phyloP scores from a whole-genome alignment of 257 asterid genomes.

The Forsythia viridissima region DNA sequence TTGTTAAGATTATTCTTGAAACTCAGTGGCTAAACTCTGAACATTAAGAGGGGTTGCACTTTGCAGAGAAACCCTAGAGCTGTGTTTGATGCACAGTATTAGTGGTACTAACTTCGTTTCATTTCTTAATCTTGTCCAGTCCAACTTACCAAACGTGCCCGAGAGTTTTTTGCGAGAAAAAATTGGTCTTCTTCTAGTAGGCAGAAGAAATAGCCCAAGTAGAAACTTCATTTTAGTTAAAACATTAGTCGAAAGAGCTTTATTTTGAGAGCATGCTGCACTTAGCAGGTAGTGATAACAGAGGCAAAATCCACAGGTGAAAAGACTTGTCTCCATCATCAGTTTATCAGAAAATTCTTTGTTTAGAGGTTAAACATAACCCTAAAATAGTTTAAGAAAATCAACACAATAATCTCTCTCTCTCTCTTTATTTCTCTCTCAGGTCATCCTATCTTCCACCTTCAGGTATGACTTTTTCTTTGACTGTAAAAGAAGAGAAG shows the following conservation, averaged over 20 bases:
- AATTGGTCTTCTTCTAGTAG: background rate
- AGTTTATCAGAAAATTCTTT: background rate
- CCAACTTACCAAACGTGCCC: background rate
- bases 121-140: background rate
- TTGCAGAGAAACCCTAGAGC: background rate
- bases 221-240: background rate
- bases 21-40: background rate
- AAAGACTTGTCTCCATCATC: slow-evolving; percentile 54
- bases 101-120: background rate
- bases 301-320: slow-evolving; percentile 13
- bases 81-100: no score
- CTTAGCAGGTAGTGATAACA: slow-evolving; percentile 8
- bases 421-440: slow-evolving; percentile 12
- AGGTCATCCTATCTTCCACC: slow-evolving; percentile 13
- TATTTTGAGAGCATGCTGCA: slow-evolving; percentile 25
- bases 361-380: background rate
- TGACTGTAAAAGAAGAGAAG: slow-evolving; percentile 49
- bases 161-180: background rate
- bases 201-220: slow-evolving; percentile 4
- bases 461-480: slow-evolving; percentile 41
- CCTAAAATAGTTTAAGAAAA: slow-evolving; percentile 7
- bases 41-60: no score
- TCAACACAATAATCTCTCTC: slow-evolving; percentile 19
- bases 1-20: background rate
- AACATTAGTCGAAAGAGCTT: slow-evolving; percentile 5